These are phyloP conservation scores for Saraca asoca DNA, from an alignment of 331 rosid genomes.

Conservation along the genomic window DNA sequence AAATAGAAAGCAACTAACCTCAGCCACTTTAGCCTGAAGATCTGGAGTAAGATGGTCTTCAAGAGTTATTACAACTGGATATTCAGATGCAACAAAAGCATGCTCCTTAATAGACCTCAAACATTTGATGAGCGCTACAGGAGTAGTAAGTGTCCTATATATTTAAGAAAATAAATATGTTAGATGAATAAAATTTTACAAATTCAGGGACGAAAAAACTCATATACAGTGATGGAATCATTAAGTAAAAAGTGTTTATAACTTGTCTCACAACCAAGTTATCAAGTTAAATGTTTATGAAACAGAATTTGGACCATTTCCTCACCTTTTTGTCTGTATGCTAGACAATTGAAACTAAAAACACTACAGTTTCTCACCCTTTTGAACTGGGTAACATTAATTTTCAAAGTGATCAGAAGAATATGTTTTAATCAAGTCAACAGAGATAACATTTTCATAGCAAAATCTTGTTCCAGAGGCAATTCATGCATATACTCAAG, in stretches of 20 bases:
- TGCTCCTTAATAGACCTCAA: conserved; percentile 77
- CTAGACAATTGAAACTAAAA: conserved; percentile 5
- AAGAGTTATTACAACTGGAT: conserved; percentile 91
- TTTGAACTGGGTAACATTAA: conserved; percentile 8
- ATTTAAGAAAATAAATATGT: neutral
- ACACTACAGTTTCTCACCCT: neutral
- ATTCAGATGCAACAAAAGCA: conserved; percentile 84
- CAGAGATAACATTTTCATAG: neutral
- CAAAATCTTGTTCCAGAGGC: conserved; percentile 1
- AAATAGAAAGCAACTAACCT: conserved; percentile 49
- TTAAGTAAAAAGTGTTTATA: neutral
- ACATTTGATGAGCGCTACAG: conserved; percentile 81
- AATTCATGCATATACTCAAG: conserved; percentile 22
- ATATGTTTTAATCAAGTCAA: conserved; percentile 3
- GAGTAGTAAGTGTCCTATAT: conserved; percentile 85
- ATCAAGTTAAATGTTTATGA: neutral
- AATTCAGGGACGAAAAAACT: neutral
- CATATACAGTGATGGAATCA: neutral
- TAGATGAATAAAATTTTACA: conserved; percentile 6
- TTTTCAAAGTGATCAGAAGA: conserved; percentile 15
- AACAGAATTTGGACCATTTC: neutral
- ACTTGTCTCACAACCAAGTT: neutral
- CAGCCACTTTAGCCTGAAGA: conserved; percentile 95
- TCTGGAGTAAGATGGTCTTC: conserved; percentile 94
- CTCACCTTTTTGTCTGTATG: neutral